These are phyloP conservation scores for Hyphopichia homilentoma DNA, from an alignment of 805 yeast species.

Conservation along the genomic window DNA sequence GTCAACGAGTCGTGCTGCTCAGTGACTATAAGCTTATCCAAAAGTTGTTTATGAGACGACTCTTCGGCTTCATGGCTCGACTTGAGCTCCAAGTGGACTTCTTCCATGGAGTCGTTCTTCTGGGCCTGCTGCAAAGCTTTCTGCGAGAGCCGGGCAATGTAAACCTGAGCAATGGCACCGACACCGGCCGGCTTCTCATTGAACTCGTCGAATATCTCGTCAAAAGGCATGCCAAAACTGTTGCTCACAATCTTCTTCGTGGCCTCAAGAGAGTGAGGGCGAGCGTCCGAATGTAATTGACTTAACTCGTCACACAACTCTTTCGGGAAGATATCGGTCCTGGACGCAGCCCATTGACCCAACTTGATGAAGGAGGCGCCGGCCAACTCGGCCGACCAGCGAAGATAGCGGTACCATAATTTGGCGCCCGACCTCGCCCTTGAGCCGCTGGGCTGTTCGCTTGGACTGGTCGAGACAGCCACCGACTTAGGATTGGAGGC, in stretches of 20 bases:
- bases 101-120: conserved; percentile 24
- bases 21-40: conserved; percentile 31
- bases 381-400: conserved; percentile 70
- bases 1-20: conserved; percentile 26
- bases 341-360: conserved; percentile 99
- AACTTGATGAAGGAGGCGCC: conserved; percentile 91
- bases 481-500: not conserved
- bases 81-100: conserved; percentile 10
- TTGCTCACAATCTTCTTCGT: conserved; percentile 58
- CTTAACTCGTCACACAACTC: conserved; percentile 76
- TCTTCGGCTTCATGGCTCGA: no score
- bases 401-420: conserved; percentile 66
- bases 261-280: conserved; percentile 59
- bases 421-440: conserved; percentile 59
- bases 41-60: conserved; percentile 24
- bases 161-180: conserved; percentile 99
- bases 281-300: conserved; percentile 77
- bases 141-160: conserved; percentile 61
- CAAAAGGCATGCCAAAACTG: conserved; percentile 56
- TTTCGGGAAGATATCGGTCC: conserved; percentile 86
- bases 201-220: conserved; percentile 79
- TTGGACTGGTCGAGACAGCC: conserved; percentile 1
- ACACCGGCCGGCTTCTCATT: conserved; percentile 79
- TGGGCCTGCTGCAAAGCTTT: conserved; percentile 30
- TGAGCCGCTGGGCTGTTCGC: no score